A percentile compares a stretch with the other conserved stretches of the same genome.
phyloP scores from a whole-genome alignment of 169 alveolate genomes.

The Plasmodium relictum region DNA sequence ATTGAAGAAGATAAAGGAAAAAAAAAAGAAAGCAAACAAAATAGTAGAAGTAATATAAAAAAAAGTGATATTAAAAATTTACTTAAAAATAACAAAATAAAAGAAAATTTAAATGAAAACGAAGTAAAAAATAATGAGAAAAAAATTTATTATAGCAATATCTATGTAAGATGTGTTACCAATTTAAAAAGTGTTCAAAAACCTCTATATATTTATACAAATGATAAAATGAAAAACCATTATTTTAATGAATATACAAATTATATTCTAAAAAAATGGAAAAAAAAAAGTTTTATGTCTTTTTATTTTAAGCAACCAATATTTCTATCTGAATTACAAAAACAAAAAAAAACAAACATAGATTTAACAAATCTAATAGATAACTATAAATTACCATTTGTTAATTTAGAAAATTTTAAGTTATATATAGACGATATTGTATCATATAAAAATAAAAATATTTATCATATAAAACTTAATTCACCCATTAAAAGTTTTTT shows the following conservation, averaged over 20 bases:
- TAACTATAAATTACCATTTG: constrained; percentile 49
- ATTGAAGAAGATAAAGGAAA: not conserved
- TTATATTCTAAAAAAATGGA: constrained; percentile 67
- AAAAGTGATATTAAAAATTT: not conserved
- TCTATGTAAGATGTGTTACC: constrained; percentile 50
- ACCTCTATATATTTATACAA: constrained; percentile 58
- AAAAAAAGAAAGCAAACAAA: not conserved
- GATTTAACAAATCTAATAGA: constrained; percentile 17
- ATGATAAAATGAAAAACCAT: constrained; percentile 74
- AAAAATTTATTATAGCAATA: constrained; percentile 32
- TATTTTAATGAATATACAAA: constrained; percentile 70
- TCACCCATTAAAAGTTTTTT: constrained; percentile 50
- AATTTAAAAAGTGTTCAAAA: constrained; percentile 33
- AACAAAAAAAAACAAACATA: constrained; percentile 19
- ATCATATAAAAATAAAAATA: constrained; percentile 34
- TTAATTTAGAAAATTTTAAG: constrained; percentile 41
- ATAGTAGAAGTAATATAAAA: not conserved
- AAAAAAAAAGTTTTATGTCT: constrained; percentile 62
- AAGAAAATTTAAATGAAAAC: not conserved
- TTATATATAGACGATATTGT: constrained; percentile 47
- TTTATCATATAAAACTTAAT: constrained; percentile 58
- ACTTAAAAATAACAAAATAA: not conserved
- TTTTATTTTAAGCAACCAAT: constrained; percentile 66
- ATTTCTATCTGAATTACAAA: constrained; percentile 22
- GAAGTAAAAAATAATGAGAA: not conserved